Evolutionary conservation across 768 basidiomycete genomes (phyloP).

Genomic region (Leccinum aurantiacum): DNA sequence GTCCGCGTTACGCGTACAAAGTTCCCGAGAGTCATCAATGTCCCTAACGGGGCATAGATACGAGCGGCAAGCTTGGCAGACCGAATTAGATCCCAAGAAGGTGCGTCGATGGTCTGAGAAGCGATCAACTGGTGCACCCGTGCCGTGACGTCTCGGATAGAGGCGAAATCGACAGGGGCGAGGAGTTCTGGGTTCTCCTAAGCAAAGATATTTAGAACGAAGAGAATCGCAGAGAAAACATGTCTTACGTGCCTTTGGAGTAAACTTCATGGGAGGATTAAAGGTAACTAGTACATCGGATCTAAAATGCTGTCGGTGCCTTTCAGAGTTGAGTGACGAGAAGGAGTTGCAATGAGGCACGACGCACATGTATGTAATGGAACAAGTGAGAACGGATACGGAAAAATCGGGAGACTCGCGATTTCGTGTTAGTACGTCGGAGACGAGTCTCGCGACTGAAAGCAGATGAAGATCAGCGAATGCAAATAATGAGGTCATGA

Average conservation of each 20-base stretch:
- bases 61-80: conserved; percentile 74
- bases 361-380: conserved; percentile 76
- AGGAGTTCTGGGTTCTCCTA: conserved; percentile 74
- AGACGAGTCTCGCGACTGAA: conserved; percentile 76
- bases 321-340: conserved; percentile 27
- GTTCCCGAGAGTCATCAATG: conserved; percentile 80
- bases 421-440: conserved; percentile 73
- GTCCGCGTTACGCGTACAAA: conserved; percentile 72
- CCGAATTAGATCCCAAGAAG: conserved; percentile 78
- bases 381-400: conserved; percentile 72
- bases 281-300: conserved; percentile 87
- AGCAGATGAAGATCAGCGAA: conserved; percentile 3
- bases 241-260: conserved; percentile 48
- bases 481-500: neutral
- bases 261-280: conserved; percentile 66
- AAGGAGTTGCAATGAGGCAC: neutral
- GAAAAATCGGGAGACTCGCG: conserved; percentile 67
- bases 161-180: conserved; percentile 59
- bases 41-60: conserved; percentile 88
- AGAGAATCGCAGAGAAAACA: neutral
- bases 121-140: conserved; percentile 69
- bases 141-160: conserved; percentile 60
- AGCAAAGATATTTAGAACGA: conserved; percentile 3
- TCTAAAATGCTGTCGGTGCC: conserved; percentile 85
- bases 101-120: conserved; percentile 78